Conservation (phyloP, 306 rosid genomes). For the Casuarina glauca region DNA sequence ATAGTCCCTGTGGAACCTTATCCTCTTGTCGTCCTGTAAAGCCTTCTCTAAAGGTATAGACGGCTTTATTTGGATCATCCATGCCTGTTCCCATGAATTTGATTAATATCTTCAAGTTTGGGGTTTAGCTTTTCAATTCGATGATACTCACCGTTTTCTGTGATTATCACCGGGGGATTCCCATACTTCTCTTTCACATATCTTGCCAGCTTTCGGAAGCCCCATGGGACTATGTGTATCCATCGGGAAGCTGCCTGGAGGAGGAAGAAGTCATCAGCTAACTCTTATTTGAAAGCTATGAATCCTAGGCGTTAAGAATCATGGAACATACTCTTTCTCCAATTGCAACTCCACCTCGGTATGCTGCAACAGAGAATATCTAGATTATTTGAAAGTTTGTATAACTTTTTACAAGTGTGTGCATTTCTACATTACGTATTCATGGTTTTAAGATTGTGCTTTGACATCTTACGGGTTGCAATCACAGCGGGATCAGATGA, state of each 20-base stretch:
- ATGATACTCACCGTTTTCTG: constrained; percentile 75
- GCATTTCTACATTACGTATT: neutral
- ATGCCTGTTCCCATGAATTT: constrained; percentile 54
- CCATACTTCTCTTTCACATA: constrained; percentile 68
- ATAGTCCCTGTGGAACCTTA: constrained; percentile 74
- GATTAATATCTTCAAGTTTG: neutral
- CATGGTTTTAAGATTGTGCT: constrained; percentile 6
- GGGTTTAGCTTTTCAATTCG: neutral
- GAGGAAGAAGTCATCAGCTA: constrained; percentile 13
- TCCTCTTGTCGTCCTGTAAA: constrained; percentile 75
- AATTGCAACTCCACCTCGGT: constrained; percentile 60
- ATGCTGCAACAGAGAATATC: constrained; percentile 46
- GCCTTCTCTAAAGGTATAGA: constrained; percentile 51
- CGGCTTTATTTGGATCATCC: constrained; percentile 70
- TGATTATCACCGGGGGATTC: constrained; percentile 64
- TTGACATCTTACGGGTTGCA: constrained; percentile 58
- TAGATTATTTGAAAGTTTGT: constrained; percentile 14
- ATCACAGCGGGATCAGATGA: constrained; percentile 77
- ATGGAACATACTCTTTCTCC: constrained; percentile 75
- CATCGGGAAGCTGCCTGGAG: constrained; percentile 84
- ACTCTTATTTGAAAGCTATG: constrained; percentile 22
- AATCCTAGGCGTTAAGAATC: constrained; percentile 18
- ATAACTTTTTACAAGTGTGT: neutral
- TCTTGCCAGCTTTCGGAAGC: constrained; percentile 65
- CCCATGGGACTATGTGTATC: constrained; percentile 94